phyloP scores from a whole-genome alignment of 306 rosid species.

The Leucaena leucocephala region DNA sequence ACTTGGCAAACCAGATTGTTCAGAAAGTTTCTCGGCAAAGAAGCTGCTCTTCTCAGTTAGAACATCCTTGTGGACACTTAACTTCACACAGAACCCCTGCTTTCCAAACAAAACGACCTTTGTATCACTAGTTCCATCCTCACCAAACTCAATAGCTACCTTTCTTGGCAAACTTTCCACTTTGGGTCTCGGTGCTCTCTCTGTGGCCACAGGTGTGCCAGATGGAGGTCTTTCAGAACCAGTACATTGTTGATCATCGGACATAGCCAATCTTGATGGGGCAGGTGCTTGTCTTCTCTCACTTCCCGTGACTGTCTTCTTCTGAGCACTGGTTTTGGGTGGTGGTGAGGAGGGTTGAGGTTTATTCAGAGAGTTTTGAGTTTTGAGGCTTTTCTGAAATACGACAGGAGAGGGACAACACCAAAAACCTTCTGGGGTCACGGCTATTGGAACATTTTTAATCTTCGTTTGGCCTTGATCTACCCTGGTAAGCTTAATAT shows the following conservation, averaged over 20 bases:
- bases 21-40: constrained; percentile 68
- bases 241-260: constrained; percentile 58
- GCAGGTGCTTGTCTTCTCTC: constrained; percentile 59
- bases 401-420: constrained; percentile 94
- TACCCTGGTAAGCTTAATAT: constrained; percentile 58
- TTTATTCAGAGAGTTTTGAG: constrained; percentile 73
- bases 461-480: constrained; percentile 82
- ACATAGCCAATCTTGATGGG: constrained; percentile 57
- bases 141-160: constrained; percentile 96
- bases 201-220: constrained; percentile 53
- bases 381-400: constrained; percentile 79
- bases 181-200: constrained; percentile 67
- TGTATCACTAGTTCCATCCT: constrained; percentile 80
- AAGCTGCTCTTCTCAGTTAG: constrained; percentile 61
- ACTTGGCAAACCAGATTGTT: constrained; percentile 48
- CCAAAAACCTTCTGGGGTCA: constrained; percentile 96
- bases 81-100: constrained; percentile 90
- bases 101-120: constrained; percentile 76
- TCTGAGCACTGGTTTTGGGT: constrained; percentile 53
- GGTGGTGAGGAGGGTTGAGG: constrained; percentile 78
- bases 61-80: constrained; percentile 82
- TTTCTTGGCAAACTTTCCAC: constrained; percentile 74
- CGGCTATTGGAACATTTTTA: constrained; percentile 88
- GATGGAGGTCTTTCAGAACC: constrained; percentile 53
- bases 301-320: constrained; percentile 43